Evolutionary conservation across 108 stramenopile genomes (phyloP).

Genomic region (Cyclostephanos tholiformis): DNA sequence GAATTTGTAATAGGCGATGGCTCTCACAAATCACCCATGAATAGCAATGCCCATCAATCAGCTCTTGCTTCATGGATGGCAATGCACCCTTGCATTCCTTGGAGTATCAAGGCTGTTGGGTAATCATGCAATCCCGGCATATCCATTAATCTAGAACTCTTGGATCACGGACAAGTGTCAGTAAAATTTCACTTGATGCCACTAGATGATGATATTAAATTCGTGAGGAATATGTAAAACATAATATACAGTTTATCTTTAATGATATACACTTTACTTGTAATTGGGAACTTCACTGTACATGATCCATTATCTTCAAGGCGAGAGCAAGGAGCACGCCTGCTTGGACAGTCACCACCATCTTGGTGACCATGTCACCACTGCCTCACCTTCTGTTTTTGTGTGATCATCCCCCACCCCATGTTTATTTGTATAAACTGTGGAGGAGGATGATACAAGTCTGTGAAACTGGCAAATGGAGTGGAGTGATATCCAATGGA

Average conservation of each 20-base stretch:
- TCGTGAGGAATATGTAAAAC: constrained; percentile 15
- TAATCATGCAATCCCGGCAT: constrained; percentile 63
- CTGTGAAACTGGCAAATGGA: constrained; percentile 85
- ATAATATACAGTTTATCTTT: too few species aligned
- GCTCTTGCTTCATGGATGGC: constrained; percentile 26
- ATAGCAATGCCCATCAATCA: constrained; percentile 27
- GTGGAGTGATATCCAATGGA: constrained; percentile 81
- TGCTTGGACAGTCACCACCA: constrained; percentile 26
- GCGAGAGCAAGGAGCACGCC: constrained; percentile 19
- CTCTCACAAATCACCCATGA: constrained; percentile 23
- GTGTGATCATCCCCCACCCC: not conserved
- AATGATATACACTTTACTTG: not conserved
- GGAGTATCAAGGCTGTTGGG: constrained; percentile 49
- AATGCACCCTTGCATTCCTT: constrained; percentile 32
- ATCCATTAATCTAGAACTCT: constrained; percentile 32
- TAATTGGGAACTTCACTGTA: not conserved
- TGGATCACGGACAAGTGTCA: constrained; percentile 36
- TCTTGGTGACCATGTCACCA: not conserved
- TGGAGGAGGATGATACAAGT: constrained; percentile 51
- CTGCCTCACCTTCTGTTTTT: not conserved
- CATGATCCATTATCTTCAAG: constrained; percentile 17
- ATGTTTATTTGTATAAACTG: not conserved
- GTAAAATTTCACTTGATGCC: constrained; percentile 57
- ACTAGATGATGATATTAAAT: constrained; percentile 46
- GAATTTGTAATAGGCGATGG: constrained; percentile 58